Conservation (phyloP, 2,329 filamentous ascomycete genomes). For the Aspergillus sp. region DNA sequence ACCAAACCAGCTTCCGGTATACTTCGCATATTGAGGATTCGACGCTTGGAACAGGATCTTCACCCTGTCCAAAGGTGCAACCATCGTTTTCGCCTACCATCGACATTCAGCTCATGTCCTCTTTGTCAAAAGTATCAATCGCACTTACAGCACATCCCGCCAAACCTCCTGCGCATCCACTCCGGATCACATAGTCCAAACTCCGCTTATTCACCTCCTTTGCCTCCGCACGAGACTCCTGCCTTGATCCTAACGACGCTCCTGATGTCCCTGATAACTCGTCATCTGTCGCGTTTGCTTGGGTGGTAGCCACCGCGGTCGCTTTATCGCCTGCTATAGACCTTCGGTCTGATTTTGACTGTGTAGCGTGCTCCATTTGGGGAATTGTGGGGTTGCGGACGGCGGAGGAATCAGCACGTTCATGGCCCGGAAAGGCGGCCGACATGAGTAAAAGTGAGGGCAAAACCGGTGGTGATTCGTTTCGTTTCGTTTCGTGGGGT, state of each 20-base stretch:
- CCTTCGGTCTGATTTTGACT: conserved; percentile 14
- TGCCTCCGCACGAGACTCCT: conserved; percentile 8
- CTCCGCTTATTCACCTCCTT: conserved; percentile 61
- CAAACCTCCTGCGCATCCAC: conserved; percentile 77
- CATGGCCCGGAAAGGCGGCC: conserved; percentile 23
- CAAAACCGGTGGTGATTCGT: conserved; percentile 4
- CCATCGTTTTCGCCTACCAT: conserved; percentile 79
- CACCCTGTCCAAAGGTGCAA: conserved; percentile 91
- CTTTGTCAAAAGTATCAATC: not conserved
- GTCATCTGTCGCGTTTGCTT: conserved; percentile 11
- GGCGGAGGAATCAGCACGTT: conserved; percentile 13
- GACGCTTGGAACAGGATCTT: conserved; percentile 98
- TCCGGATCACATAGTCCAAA: conserved; percentile 75
- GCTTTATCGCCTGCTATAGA: conserved; percentile 13
- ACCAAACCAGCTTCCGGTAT: conserved; percentile 81
- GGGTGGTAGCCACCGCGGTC: conserved; percentile 10
- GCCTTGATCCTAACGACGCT: not conserved
- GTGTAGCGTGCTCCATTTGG: conserved; percentile 28
- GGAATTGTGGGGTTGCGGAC: conserved; percentile 10
- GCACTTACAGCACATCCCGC: conserved; percentile 80
- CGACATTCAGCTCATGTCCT: conserved; percentile 3
- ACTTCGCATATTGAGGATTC: conserved; percentile 90
- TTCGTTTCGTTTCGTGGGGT: not conserved
- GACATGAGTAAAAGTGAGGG: conserved; percentile 16
- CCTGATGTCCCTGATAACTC: not conserved